Conservation (phyloP, 805 yeast species). For the Cyberlindnera maritima region DNA sequence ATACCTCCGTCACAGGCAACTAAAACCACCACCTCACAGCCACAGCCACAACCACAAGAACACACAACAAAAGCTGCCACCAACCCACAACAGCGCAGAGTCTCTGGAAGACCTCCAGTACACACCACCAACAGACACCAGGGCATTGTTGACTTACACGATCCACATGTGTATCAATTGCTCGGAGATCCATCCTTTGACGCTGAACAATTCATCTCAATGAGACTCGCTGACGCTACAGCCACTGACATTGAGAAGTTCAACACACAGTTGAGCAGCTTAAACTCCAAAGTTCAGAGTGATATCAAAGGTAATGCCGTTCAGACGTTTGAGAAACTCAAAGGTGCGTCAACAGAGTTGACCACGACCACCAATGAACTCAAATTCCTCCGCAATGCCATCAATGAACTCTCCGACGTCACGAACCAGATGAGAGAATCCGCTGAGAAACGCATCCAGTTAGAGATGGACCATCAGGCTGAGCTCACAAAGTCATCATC, state of each 20-base stretch:
- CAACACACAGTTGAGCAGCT: constrained; percentile 48
- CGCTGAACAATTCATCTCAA: constrained; percentile 46
- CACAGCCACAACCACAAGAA: not conserved
- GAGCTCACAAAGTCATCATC: constrained; percentile 18
- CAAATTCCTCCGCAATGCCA: constrained; percentile 54
- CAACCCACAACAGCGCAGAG: constrained; percentile 1
- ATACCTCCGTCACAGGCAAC: not conserved
- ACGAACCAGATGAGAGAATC: constrained; percentile 56
- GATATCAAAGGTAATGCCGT: constrained; percentile 60
- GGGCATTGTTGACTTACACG: constrained; percentile 19
- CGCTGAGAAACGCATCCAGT: constrained; percentile 54
- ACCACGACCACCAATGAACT: constrained; percentile 63
- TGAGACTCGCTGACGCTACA: constrained; percentile 58
- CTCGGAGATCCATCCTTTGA: constrained; percentile 42
- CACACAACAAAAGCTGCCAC: not conserved
- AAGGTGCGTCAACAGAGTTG: constrained; percentile 59
- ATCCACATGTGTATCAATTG: constrained; percentile 30
- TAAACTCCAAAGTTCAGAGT: constrained; percentile 47
- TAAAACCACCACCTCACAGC: not conserved
- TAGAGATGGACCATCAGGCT: constrained; percentile 36
- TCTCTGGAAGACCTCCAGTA: constrained; percentile 5
- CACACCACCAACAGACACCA: constrained; percentile 7
- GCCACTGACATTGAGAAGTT: constrained; percentile 73
- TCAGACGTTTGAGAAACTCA: constrained; percentile 59
- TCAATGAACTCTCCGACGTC: constrained; percentile 58